phyloP scores from a whole-genome alignment of 2,329 filamentous ascomycete species.

The Hypoxylon sp. region DNA sequence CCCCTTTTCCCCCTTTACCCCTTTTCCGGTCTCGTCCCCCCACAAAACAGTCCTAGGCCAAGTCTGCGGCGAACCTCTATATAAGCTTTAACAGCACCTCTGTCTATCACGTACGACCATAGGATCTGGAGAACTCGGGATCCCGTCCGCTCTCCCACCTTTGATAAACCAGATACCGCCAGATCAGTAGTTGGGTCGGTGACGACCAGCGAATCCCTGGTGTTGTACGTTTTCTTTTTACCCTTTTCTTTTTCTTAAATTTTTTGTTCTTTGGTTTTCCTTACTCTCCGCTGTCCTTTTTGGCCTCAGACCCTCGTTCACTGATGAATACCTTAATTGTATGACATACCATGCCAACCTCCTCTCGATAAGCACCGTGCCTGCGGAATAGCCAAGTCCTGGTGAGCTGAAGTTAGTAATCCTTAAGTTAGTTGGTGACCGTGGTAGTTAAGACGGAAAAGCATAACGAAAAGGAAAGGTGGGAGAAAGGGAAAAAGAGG shows the following conservation, averaged over 20 bases:
- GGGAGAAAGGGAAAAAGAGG: not conserved
- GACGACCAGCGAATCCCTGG: conserved; percentile 16
- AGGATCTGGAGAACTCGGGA: conserved; percentile 1
- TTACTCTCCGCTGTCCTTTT: not conserved
- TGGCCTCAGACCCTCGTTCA: not conserved
- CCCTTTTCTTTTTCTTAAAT: not conserved
- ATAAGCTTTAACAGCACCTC: not conserved
- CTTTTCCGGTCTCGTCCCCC: not conserved
- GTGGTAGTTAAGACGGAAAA: not conserved
- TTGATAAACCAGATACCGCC: not conserved
- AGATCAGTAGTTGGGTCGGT: not conserved
- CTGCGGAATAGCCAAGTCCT: too few relatives aligned
- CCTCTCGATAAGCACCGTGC: too few relatives aligned
- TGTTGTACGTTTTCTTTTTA: conserved; percentile 12
- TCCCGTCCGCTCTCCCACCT: conserved; percentile 1
- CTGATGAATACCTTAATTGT: not conserved
- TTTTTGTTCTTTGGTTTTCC: not conserved
- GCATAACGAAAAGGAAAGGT: not conserved
- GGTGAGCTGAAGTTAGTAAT: too few relatives aligned
- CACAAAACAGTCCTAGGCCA: not conserved
- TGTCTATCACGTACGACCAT: not conserved
- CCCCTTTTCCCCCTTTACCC: not conserved
- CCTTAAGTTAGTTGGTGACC: not conserved
- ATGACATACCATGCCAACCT: too few relatives aligned
- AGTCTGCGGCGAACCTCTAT: not conserved